Base-by-base conservation (phyloP, 1,284 basidiomycete species). In the Fistulinella cinereoalba region DNA sequence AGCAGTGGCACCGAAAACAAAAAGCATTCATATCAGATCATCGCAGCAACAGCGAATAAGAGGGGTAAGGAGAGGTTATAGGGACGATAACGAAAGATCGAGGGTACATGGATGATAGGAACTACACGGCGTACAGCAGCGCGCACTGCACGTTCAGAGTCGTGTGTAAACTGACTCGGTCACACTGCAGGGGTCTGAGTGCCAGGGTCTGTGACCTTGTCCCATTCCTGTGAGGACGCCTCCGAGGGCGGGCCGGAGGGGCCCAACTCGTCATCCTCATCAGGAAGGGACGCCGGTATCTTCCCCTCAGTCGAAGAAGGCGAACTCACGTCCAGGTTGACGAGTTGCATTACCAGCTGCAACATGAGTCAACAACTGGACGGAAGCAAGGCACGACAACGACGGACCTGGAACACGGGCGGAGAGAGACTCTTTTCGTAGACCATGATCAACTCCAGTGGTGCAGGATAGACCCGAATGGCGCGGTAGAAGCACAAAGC, bases 401-500 rank as follows among this genome's bases (percentile, higher is more conserved):
- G 16, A 44, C 24, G 41, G 42, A 85, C 87, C 68, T 89, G 86
- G 72, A 97, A 95, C 50, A 97, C 80, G 39, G 88, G 81, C 45
- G 83, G 79, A 11, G 92, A 91, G 37, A 96, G 83, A 37, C 93
- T 94, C 72, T 91, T 90, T 71, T 97, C 85, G 67, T 97, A 97
- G 61, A 97, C 92, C 66, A 85, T 80, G 57, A 96, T 85, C 55
- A 97, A 81, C 67, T 97, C 94, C 37, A 93, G 81, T 10, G 93
- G 92, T 40, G 88, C 82, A 47, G 95, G 96, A 73, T 98, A 99
- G 37, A 97, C 94, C 49, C 91, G 83, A 53, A 98, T 81, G 6
- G 93, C 96, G 50, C 90, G 83, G 79, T 87, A 98, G 80, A 98
- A 98, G 44, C 87, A 82, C 61, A 91, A 73, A 23, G 97, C 94